Evolutionary conservation across 441 rosid species (phyloP).

Genomic region (Theobroma grandiflorum): DNA sequence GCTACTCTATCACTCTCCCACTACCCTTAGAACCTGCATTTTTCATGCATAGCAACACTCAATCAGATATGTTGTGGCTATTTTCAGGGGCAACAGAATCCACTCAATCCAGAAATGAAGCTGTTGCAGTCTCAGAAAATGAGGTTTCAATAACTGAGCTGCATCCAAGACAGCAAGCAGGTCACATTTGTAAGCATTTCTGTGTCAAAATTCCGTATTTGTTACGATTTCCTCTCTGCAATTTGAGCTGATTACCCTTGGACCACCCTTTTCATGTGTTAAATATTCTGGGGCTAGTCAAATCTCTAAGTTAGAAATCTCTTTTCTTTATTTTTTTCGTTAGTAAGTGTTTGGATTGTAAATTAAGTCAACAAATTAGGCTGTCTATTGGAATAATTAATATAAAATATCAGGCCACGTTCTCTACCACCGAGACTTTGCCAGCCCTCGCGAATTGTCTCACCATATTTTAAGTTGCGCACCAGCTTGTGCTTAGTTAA

Average conservation of each 20-base stretch:
- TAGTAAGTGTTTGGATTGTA: no score
- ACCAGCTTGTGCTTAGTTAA: not conserved
- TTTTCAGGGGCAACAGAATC: not conserved
- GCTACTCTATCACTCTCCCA: slow-evolving; percentile 22
- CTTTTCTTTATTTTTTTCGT: no score
- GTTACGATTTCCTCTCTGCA: no score
- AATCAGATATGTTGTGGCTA: not conserved
- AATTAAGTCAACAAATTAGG: not conserved
- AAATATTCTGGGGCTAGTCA: not conserved
- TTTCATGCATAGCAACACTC: not conserved
- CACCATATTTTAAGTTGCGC: not conserved
- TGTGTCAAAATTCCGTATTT: not conserved
- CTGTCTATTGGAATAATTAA: not conserved
- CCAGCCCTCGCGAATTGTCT: not conserved
- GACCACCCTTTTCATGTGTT: not conserved
- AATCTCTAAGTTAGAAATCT: not conserved
- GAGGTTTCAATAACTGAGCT: not conserved
- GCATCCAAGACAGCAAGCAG: slow-evolving; percentile 1
- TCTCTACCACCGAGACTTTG: not conserved
- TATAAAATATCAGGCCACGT: not conserved
- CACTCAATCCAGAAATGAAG: not conserved
- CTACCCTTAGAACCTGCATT: slow-evolving; percentile 26
- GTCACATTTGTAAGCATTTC: not conserved
- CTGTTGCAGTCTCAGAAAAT: not conserved
- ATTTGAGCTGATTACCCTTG: not conserved